Evolutionary conservation across 768 basidiomycete genomes (phyloP).

Genomic region (Chalciporus pseudorubinellus): DNA sequence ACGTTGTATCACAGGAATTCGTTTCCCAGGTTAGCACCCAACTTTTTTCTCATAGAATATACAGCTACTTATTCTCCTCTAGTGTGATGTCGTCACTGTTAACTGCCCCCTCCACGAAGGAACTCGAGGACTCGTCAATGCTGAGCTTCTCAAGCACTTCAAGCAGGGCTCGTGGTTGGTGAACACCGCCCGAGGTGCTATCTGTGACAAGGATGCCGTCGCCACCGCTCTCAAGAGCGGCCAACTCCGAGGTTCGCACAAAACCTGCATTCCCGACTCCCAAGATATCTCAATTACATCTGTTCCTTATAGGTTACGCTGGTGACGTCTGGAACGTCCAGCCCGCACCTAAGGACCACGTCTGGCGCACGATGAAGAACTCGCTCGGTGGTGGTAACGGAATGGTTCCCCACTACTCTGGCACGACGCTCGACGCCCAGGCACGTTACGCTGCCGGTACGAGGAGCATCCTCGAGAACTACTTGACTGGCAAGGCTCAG

Average conservation of each 20-base stretch:
- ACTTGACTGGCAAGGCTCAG: conserved; percentile 60
- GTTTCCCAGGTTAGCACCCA: neutral
- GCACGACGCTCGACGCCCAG: conserved; percentile 86
- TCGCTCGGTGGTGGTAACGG: conserved; percentile 81
- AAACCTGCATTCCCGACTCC: neutral
- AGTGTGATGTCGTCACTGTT: conserved; percentile 79
- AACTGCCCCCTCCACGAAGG: conserved; percentile 85
- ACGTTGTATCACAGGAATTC: neutral
- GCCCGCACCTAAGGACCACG: conserved; percentile 80
- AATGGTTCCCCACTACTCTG: conserved; percentile 85
- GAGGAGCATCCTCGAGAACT: conserved; percentile 69
- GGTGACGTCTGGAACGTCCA: conserved; percentile 84
- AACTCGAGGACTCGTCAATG: conserved; percentile 74
- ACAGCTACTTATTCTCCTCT: conserved; percentile 37
- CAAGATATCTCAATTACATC: too few species aligned
- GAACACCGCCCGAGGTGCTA: conserved; percentile 89
- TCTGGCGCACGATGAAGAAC: conserved; percentile 82
- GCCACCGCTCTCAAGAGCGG: conserved; percentile 71
- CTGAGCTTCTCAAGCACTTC: conserved; percentile 77
- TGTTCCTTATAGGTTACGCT: conserved; percentile 22
- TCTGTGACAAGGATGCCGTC: conserved; percentile 80
- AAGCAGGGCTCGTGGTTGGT: conserved; percentile 93
- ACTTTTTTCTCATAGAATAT: neutral
- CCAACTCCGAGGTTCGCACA: conserved; percentile 54
- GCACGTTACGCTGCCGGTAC: conserved; percentile 75